Evolutionary conservation across 768 basidiomycete species (phyloP), one percentile per base, ranked within the genome.

Genomic region (Leccinum disarticulatum): DNA sequence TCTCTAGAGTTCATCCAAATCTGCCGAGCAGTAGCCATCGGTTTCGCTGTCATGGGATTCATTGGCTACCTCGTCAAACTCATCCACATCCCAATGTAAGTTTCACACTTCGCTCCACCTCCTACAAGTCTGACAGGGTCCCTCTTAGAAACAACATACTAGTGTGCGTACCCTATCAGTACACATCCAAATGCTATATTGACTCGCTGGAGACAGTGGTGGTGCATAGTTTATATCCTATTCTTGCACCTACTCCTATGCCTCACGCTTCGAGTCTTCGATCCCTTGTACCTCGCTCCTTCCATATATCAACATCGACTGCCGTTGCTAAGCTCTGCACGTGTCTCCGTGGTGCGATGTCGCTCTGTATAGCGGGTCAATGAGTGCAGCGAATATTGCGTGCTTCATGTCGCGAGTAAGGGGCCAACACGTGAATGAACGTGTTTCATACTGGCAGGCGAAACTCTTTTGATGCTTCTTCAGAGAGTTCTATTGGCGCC

Each of bases 31-130:
- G 94, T 99, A 56, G 95, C 95, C 2, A 88, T 98, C 61, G 97
- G 97, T 14, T 99, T 99, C 70, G 93, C 89, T 54, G 92, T 99
- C 65, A 98, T 98, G 95, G 97, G 97, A 15, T 96, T 98, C 83
- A 95, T 99, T 74, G 97, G 97, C 15, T 99, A 96, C 80, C 90
- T 98, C 72, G 95, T 97, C 66, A 98, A 98, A 77, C 87, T 98
- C 65, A 95, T 98, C 68, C 95, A 98, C 77, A 97, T 96, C 76
- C 95, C 95, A 68, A 96, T 97, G 95, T 96, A 66, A 79, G 95
- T 86, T 31, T 38, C 59, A 17, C 55, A 41, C 55, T 41, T 54
- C 43, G 47, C 33, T 33, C 15, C 51, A 17, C 22, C 25, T n/a
- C 53, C 53, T 49, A 49, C 56, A 8, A 9, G 52, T 57, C 61